These are phyloP conservation scores for Leccinum subgranulosum DNA, from an alignment of 768 basidiomycete species.

Conservation along the genomic window DNA sequence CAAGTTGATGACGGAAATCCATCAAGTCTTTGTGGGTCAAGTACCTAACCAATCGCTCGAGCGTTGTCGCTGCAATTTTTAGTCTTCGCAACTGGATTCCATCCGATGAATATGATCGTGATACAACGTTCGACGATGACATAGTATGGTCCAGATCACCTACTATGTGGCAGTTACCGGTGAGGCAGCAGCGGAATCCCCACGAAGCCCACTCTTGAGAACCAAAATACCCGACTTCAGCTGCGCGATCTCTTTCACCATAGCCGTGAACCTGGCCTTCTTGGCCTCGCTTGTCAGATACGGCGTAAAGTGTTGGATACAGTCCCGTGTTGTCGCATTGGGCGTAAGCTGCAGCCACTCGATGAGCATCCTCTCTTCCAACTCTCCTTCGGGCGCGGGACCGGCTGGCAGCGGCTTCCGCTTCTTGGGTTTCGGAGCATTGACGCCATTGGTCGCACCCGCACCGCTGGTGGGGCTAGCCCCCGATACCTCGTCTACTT, in stretches of 20 bases:
- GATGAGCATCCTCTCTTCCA: slow-evolving; percentile 64
- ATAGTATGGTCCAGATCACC: slow-evolving; percentile 10
- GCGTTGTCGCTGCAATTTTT: background rate
- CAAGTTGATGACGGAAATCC: background rate
- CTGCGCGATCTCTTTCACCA: slow-evolving; percentile 78
- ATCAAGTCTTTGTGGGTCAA: background rate
- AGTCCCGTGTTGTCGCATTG: slow-evolving; percentile 73
- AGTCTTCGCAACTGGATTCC: slow-evolving; percentile 8
- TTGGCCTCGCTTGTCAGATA: slow-evolving; percentile 67
- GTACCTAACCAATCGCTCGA: background rate
- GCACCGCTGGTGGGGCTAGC: slow-evolving; percentile 6
- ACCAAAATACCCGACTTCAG: slow-evolving; percentile 64
- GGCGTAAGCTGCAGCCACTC: slow-evolving; percentile 71
- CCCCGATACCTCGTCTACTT: slow-evolving; percentile 43
- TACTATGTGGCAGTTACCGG: slow-evolving; percentile 25
- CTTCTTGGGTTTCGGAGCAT: slow-evolving; percentile 51
- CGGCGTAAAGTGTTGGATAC: slow-evolving; percentile 75
- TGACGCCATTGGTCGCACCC: slow-evolving; percentile 18
- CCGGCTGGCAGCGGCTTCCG: slow-evolving; percentile 41
- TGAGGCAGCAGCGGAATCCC: slow-evolving; percentile 25
- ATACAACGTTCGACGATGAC: slow-evolving; percentile 19
- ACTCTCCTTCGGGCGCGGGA: slow-evolving; percentile 48
- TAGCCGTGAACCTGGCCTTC: slow-evolving; percentile 71
- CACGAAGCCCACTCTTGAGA: slow-evolving; percentile 43
- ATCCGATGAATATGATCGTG: slow-evolving; percentile 13